Conservation (phyloP, 2,329 filamentous ascomycete species). For the Sclerotinia borealis region DNA sequence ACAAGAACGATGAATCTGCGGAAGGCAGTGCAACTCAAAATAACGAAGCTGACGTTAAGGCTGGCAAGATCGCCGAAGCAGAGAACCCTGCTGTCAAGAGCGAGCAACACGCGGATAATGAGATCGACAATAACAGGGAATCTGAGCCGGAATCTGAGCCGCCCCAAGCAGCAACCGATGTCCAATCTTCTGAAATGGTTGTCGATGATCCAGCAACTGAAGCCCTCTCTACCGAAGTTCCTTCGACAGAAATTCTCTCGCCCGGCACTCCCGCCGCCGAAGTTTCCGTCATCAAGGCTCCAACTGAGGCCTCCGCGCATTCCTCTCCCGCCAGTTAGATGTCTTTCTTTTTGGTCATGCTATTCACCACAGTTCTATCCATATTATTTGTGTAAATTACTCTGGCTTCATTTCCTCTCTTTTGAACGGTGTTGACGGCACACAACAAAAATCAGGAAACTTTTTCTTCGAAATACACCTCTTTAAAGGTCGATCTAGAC, state of each 20-base stretch:
- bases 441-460: no score
- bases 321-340: neutral
- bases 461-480: no score
- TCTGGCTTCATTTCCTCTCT: neutral
- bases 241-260: neutral
- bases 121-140: neutral
- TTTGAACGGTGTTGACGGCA: no score
- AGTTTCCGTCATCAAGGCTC: no score
- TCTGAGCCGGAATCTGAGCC: neutral
- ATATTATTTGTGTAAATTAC: neutral
- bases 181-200: neutral
- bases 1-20: neutral
- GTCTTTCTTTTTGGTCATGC: neutral
- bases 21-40: neutral
- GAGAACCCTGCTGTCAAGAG: neutral
- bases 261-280: neutral
- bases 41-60: neutral
- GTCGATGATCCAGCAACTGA: neutral
- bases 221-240: neutral
- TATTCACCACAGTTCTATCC: neutral
- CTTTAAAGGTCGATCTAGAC: no score
- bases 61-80: no score
- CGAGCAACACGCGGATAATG: neutral
- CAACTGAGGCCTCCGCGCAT: neutral
- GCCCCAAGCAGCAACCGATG: neutral